Base-by-base conservation (phyloP, 2,329 filamentous ascomycete genomes). In the Hirsutella minnesotensis region DNA sequence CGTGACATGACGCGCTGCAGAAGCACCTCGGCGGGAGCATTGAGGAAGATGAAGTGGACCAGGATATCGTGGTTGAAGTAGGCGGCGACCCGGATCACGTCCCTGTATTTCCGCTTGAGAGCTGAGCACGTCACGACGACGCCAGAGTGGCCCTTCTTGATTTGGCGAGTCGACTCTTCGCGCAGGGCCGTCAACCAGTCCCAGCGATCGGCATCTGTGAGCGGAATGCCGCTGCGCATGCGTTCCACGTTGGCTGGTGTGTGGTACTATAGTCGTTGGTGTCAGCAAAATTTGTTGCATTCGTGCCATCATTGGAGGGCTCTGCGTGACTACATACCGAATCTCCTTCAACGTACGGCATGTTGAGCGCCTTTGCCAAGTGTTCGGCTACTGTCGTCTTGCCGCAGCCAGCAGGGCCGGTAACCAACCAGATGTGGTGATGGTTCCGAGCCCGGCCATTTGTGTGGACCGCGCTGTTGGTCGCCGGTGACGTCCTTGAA, bases 51-150 rank as follows among this genome's bases (percentile, higher is more conserved):
- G 60, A 98, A 96, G 65, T 95, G 90, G 40, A 96, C 77, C 47
- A 76, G 70, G n/a, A 89, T 75, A 43, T 75, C 73, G 43, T 79
- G 76, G 49, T 80, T 72, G 61, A 83, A 83, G 66, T 89, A 88
- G 15, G 80, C 79, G 8, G 85, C 85, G 9, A 89, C 80, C 27
- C 86, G 79, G 59, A 92, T 86, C 48, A 90, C 85, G 55, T 98
- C 92, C 53, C 92, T 82, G 70, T 98, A 98, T 67, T 94, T 95
- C 61, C 86, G 85, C 73, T 96, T 96, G 42, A 98, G 75, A 2
- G 90, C 92, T 12, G 87, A 95, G 73, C 92, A 98, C 42, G 92
- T 95, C 47, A 98, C 76, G 40, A 98, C 86, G n/a, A 95, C 92
- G 39, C 87, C 83, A 24, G 73, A 66, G 16, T 75, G 71, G 31